Evolutionary conservation across 306 rosid genomes (phyloP).

Genomic region (Potentilla sterilis): DNA sequence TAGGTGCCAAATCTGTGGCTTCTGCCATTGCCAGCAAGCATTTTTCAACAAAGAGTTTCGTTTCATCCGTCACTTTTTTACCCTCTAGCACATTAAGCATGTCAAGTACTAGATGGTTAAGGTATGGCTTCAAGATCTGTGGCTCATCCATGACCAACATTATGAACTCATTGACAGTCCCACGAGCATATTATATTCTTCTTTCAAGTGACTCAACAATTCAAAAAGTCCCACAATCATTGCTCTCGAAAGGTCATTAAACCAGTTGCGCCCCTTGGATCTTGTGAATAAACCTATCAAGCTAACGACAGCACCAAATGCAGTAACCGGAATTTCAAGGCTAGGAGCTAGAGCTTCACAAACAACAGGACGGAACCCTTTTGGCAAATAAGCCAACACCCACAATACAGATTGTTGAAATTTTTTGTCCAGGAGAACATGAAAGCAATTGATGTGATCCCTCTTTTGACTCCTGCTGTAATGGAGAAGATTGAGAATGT

Average conservation of each 20-base stretch:
- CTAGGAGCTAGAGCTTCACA: constrained; percentile 11
- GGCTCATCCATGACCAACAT: constrained; percentile 15
- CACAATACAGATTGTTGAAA: constrained; percentile 8
- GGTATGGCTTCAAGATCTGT: constrained; percentile 17
- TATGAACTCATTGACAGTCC: constrained; percentile 19
- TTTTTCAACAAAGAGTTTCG: constrained; percentile 14
- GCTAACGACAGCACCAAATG: constrained; percentile 20
- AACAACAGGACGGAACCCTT: constrained; percentile 7
- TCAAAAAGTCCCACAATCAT: constrained; percentile 20
- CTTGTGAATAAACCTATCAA: constrained; percentile 6
- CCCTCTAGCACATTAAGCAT: constrained; percentile 15
- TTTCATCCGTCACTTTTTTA: constrained; percentile 4
- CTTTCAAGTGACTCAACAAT: constrained; percentile 15
- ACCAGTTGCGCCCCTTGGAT: constrained; percentile 18
- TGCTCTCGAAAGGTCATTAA: constrained; percentile 15
- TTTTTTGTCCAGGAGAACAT: constrained; percentile 65
- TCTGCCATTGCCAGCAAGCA: constrained; percentile 17
- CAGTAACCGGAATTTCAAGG: constrained; percentile 12
- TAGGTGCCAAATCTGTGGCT: constrained; percentile 6
- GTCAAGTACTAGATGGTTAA: constrained; percentile 16
- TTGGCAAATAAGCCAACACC: constrained; percentile 7
- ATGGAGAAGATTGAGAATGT: constrained; percentile 90
- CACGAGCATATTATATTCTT: constrained; percentile 4
- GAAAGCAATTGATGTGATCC: constrained; percentile 86
- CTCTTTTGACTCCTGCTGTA: constrained; percentile 78